Percentiles rank a stretch among this genome's conserved stretches.
phyloP scores from a whole-genome alignment of 768 basidiomycete genomes.

The Podaxis sp. region DNA sequence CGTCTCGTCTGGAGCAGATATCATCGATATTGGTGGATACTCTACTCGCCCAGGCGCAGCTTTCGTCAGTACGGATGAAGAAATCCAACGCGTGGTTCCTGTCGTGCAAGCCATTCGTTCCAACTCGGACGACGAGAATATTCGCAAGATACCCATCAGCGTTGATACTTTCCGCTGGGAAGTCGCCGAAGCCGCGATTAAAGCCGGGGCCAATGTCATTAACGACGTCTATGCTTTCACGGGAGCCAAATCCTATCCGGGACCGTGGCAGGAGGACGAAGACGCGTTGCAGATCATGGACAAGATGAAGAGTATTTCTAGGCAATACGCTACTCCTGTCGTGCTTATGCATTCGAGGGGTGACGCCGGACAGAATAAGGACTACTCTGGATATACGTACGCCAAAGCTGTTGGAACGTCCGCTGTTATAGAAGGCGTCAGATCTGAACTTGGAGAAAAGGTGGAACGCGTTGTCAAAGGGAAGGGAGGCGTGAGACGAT shows the following conservation, averaged over 20 bases:
- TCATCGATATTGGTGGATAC: constrained; percentile 93
- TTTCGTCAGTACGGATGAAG: constrained; percentile 67
- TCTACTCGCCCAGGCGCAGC: constrained; percentile 85
- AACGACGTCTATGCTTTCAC: constrained; percentile 89
- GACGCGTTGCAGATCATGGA: constrained; percentile 39
- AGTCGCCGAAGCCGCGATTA: constrained; percentile 73
- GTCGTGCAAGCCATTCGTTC: constrained; percentile 61
- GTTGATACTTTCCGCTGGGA: constrained; percentile 87
- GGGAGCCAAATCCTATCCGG: constrained; percentile 50
- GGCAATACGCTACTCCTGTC: constrained; percentile 70
- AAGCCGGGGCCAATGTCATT: constrained; percentile 87
- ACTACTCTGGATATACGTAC: constrained; percentile 49
- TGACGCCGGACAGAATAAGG: constrained; percentile 74
- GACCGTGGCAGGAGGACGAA: constrained; percentile 20
- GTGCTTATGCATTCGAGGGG: constrained; percentile 95
- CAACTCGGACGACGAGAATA: background rate
- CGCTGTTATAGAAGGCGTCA: constrained; percentile 65
- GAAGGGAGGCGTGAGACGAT: constrained; percentile 72
- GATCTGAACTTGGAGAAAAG: constrained; percentile 68
- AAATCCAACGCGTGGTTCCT: constrained; percentile 71
- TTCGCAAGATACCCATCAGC: constrained; percentile 59
- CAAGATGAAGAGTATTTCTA: constrained; percentile 67
- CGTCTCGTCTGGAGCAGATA: constrained; percentile 58
- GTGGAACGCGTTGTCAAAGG: constrained; percentile 66
- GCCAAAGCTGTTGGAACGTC: constrained; percentile 26